phyloP scores from a whole-genome alignment of 2,329 filamentous ascomycete genomes.

The Trichoderma simmonsii region DNA sequence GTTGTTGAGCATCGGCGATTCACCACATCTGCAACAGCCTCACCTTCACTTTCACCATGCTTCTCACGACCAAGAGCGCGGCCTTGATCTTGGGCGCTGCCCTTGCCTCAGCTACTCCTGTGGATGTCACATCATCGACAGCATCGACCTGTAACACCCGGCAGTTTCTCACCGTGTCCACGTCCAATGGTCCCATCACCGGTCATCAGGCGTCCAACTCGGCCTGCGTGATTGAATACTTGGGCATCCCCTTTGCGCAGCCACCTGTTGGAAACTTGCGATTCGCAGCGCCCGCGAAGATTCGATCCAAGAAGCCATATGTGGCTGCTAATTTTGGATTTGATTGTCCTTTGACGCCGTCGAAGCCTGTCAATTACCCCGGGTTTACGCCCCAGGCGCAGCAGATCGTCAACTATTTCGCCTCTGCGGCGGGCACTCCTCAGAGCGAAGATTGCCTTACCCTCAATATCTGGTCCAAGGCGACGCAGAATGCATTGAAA shows the following conservation, averaged over 20 bases:
- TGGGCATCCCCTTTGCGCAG: constrained; percentile 41
- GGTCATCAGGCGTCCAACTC: constrained; percentile 33
- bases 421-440: constrained; percentile 24
- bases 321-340: constrained; percentile 29
- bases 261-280: constrained; percentile 37
- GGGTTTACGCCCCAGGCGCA: constrained; percentile 32
- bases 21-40: not conserved
- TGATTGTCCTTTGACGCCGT: constrained; percentile 28
- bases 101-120: not conserved
- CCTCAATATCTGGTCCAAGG: constrained; percentile 37
- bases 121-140: not conserved
- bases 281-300: constrained; percentile 35
- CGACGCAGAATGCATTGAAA: constrained; percentile 31
- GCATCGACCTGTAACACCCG: constrained; percentile 17
- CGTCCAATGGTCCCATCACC: constrained; percentile 33
- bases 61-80: not conserved
- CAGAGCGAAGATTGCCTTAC: constrained; percentile 38
- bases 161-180: constrained; percentile 28
- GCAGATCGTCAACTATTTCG: constrained; percentile 25
- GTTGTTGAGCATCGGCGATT: not conserved
- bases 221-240: constrained; percentile 35
- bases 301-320: constrained; percentile 22
- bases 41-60: not conserved
- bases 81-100: not conserved
- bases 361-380: constrained; percentile 26